phyloP scores from a whole-genome alignment of 164 flowering plant species.

The Amborella trichopoda region DNA sequence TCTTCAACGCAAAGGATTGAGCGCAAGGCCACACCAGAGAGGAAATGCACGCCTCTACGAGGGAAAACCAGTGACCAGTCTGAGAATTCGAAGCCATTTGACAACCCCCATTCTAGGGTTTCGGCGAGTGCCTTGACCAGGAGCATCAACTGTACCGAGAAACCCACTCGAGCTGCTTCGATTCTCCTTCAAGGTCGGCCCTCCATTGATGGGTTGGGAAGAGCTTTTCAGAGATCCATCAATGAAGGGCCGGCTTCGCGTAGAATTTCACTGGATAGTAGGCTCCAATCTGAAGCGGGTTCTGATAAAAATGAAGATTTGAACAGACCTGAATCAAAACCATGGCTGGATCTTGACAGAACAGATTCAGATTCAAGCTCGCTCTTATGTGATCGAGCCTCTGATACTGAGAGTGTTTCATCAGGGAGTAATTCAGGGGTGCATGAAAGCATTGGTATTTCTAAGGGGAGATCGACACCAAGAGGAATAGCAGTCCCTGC shows the following conservation, averaged over 20 bases:
- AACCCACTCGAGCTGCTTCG: conserved; percentile 11
- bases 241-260: conserved; percentile 27
- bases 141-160: conserved; percentile 46
- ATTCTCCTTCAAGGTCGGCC: conserved; percentile 26
- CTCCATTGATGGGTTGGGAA: too few relatives aligned
- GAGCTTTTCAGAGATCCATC: too few relatives aligned
- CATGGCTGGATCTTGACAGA: too few relatives aligned
- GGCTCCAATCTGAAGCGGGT: conserved; percentile 11
- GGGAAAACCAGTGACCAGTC: conserved; percentile 33
- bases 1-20: too few relatives aligned
- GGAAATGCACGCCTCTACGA: conserved; percentile 37
- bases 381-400: conserved; percentile 44
- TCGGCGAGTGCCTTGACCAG: conserved; percentile 25
- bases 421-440: conserved; percentile 83
- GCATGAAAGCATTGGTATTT: conserved; percentile 28
- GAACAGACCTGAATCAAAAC: too few relatives aligned
- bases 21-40: conserved; percentile 58
- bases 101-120: conserved; percentile 15
- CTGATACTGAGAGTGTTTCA: conserved; percentile 95
- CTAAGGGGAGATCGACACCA: conserved; percentile 3
- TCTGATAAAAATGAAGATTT: too few relatives aligned
- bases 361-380: too few relatives aligned
- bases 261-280: conserved; percentile 18
- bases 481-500: conserved; percentile 35
- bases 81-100: conserved; percentile 47